Percentiles rank a stretch among this genome's conserved stretches.
phyloP scores from a whole-genome alignment of 2,329 filamentous ascomycete species.

The Diaporthe helianthi region DNA sequence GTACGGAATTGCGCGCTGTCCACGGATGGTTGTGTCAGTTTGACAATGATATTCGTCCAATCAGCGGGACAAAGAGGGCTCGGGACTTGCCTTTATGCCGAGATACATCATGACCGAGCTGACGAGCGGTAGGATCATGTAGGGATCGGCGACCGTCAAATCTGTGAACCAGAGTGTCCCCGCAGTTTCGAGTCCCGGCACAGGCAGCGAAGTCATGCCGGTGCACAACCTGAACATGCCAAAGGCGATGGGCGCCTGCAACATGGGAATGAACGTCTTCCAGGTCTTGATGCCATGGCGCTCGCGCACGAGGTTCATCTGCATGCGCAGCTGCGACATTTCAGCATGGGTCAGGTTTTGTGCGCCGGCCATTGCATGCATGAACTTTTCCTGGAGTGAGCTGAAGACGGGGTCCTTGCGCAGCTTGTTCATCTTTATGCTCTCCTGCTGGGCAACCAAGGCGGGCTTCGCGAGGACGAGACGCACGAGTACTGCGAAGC shows the following conservation, averaged over 20 bases:
- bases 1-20: slow-evolving; percentile 44
- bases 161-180: slow-evolving; percentile 81
- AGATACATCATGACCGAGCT: slow-evolving; percentile 64
- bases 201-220: slow-evolving; percentile 78
- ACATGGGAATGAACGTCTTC: slow-evolving; percentile 61
- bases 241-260: slow-evolving; percentile 73
- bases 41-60: background rate
- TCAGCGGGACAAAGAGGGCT: background rate
- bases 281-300: slow-evolving; percentile 60
- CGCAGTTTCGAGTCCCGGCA: slow-evolving; percentile 77
- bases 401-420: slow-evolving; percentile 61
- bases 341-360: slow-evolving; percentile 53
- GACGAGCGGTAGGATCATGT: slow-evolving; percentile 72
- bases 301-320: slow-evolving; percentile 59
- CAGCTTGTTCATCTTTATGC: slow-evolving; percentile 67
- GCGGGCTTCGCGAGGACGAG: slow-evolving; percentile 70
- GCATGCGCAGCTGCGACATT: slow-evolving; percentile 53
- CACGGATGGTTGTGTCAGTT: slow-evolving; percentile 22
- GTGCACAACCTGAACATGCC: slow-evolving; percentile 81
- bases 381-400: slow-evolving; percentile 58
- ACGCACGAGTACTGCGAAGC: slow-evolving; percentile 71
- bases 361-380: slow-evolving; percentile 45
- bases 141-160: slow-evolving; percentile 78
- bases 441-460: slow-evolving; percentile 65
- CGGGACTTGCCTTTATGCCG: slow-evolving; percentile 62